Base-by-base conservation (phyloP, 352 stramenopile species). In the Blastocystis sp. region DNA sequence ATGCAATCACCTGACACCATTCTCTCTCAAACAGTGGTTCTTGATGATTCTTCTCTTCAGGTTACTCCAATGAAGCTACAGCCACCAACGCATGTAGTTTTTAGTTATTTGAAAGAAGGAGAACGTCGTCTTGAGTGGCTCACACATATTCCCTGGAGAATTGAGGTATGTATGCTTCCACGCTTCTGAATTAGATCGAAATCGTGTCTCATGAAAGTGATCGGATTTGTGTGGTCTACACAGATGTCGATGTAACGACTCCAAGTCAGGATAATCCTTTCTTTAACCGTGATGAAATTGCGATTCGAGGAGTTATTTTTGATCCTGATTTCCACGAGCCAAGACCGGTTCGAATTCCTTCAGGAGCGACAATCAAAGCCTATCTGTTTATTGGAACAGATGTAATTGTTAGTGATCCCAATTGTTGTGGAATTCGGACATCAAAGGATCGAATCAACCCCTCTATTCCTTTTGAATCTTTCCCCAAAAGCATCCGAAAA, bases 71-170 rank as follows among this genome's bases (percentile, higher is more conserved):
- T 85, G 16, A 85, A 85, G 39, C 6, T 85, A 0, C 73, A 85
- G 56, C 73, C 73, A n/a, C 73, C 73, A 18, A 85, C 47, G 2
- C 73, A 85, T 30, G 16, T 85, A 4, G 54, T 65, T 7, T 85
- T 68, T 43, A 85, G 47, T 20, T 85, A 85, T 43, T 30, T 85
- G 18, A 30, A 85, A 45, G 54, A 62, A 6, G 56, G 34, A 39
- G 20, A 30, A 1, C 54, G 53, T 11, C 45, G 73, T 39, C 11
- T 53, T 20, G 47, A 65, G 16, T 85, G 73, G 73, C 39, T 85
- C 26, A 66, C 20, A 13, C 20, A 68, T 24, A 85, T 85, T 68
- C 73, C 73, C 13, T 85, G 73, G 73, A 34, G 73, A 66, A 85
- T 85, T 34, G 73, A 85, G 73, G 73, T 85, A 43, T 26, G 18